Evolutionary conservation across 2,329 filamentous ascomycete genomes (phyloP).

Genomic region (Diaporthe citriasiana): DNA sequence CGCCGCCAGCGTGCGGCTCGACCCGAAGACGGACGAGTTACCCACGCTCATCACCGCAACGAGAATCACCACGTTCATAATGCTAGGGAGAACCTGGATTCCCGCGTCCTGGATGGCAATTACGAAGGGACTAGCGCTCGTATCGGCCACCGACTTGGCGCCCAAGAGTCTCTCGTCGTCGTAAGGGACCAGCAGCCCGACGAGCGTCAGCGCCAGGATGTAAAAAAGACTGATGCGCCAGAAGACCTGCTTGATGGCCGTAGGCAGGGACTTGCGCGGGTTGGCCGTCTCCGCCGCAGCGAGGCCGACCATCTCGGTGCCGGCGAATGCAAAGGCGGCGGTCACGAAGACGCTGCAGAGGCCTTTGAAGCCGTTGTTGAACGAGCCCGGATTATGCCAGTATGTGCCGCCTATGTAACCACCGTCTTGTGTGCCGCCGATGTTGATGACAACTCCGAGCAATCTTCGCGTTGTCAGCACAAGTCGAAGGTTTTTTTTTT

Average conservation of each 20-base stretch:
- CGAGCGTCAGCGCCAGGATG: slow-evolving; percentile 82
- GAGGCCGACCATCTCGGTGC: slow-evolving; percentile 82
- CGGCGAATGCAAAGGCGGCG: slow-evolving; percentile 82
- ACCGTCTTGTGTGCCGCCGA: slow-evolving; percentile 79
- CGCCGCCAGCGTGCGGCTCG: slow-evolving; percentile 89
- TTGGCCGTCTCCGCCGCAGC: slow-evolving; percentile 85
- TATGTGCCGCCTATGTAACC: slow-evolving; percentile 85
- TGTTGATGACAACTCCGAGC: slow-evolving; percentile 87
- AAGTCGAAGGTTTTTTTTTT: not conserved
- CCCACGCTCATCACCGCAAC: slow-evolving; percentile 91
- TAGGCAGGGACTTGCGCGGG: slow-evolving; percentile 84
- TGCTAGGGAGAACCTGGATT: slow-evolving; percentile 83
- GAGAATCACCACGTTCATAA: slow-evolving; percentile 97
- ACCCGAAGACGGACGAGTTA: slow-evolving; percentile 92
- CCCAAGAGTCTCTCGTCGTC: slow-evolving; percentile 74
- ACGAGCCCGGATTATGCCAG: slow-evolving; percentile 86
- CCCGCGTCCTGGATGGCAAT: slow-evolving; percentile 90
- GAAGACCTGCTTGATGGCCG: slow-evolving; percentile 92
- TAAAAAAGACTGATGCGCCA: slow-evolving; percentile 96
- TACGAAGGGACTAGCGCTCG: slow-evolving; percentile 80
- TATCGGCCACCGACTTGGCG: slow-evolving; percentile 51
- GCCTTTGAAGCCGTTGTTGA: slow-evolving; percentile 87
- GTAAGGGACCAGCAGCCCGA: slow-evolving; percentile 87
- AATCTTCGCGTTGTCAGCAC: slow-evolving; percentile 66
- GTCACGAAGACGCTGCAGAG: slow-evolving; percentile 83